Percentiles rank a stretch among this genome's conserved stretches.
Evolutionary conservation across 139 green algal species (phyloP).

Genomic region (Chlamydomonas incerta): DNA sequence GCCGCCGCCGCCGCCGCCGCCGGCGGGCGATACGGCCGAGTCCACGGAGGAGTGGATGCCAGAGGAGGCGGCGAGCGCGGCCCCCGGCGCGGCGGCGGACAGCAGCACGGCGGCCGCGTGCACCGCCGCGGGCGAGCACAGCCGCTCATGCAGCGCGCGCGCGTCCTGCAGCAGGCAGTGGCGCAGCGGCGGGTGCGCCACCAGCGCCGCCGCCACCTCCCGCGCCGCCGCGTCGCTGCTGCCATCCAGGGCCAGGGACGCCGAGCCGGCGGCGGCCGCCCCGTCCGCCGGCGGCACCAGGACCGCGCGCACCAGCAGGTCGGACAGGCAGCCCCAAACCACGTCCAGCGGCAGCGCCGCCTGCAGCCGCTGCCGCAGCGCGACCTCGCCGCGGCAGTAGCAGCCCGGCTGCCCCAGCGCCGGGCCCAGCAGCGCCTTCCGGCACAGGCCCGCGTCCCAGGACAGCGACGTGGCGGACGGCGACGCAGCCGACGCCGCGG

Average conservation of each 20-base stretch:
- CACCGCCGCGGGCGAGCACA: conserved; percentile 8
- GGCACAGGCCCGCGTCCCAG: conserved; percentile 16
- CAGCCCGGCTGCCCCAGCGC: neutral
- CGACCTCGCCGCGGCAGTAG: conserved; percentile 23
- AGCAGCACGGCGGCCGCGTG: neutral
- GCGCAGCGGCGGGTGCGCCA: conserved; percentile 12
- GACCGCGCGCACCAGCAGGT: neutral
- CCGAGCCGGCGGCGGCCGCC: neutral
- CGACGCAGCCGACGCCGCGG: no score
- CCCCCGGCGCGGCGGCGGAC: neutral
- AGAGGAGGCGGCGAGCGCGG: neutral
- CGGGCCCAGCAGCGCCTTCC: conserved; percentile 9
- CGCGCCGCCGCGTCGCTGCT: neutral
- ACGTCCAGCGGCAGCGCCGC: conserved; percentile 8
- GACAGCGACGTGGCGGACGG: neutral
- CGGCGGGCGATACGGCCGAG: neutral
- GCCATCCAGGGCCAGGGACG: neutral
- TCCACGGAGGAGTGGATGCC: neutral
- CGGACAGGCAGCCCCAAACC: conserved; percentile 2
- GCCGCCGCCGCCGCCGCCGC: neutral
- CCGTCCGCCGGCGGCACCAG: neutral
- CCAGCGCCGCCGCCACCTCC: conserved; percentile 10
- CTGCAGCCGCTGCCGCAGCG: conserved; percentile 16
- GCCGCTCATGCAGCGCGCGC: conserved; percentile 1
- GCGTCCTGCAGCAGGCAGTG: conserved; percentile 23